Evolutionary conservation across 2,329 filamentous ascomycete genomes (phyloP).

Genomic region (Ilyonectria mors-panacis): DNA sequence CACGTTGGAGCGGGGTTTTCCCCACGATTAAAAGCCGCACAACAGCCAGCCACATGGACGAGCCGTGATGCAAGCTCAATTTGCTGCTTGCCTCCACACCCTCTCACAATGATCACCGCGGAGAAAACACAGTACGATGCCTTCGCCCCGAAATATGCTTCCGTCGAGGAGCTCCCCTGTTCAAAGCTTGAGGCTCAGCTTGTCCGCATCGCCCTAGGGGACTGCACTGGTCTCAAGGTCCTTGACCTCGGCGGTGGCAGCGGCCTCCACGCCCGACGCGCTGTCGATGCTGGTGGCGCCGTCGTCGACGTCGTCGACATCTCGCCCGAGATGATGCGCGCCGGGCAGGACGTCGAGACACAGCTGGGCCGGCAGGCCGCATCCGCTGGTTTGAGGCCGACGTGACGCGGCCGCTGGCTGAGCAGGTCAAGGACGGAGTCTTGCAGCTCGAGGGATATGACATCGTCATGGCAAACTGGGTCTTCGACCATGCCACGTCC

Average conservation of each 20-base stretch:
- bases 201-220: not conserved
- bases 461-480: not conserved
- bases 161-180: constrained; percentile 3
- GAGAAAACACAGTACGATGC: constrained; percentile 7
- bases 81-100: not conserved
- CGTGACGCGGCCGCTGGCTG: constrained; percentile 3
- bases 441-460: not conserved
- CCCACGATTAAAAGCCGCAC: not conserved
- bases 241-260: constrained; percentile 8
- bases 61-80: not conserved
- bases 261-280: constrained; percentile 2
- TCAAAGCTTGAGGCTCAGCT: constrained; percentile 7
- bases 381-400: constrained; percentile 8
- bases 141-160: constrained; percentile 8
- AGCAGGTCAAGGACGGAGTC: not conserved
- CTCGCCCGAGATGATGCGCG: constrained; percentile 7
- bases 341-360: constrained; percentile 1
- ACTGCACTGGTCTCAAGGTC: not conserved
- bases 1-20: constrained; percentile 1
- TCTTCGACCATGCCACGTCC: constrained; percentile 5
- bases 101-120: not conserved
- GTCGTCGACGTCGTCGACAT: constrained; percentile 4
- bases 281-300: constrained; percentile 1
- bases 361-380: constrained; percentile 4
- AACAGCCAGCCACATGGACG: not conserved